These are phyloP conservation scores for Geotrichum ghanense DNA, from an alignment of 805 yeast genomes.

Conservation along the genomic window DNA sequence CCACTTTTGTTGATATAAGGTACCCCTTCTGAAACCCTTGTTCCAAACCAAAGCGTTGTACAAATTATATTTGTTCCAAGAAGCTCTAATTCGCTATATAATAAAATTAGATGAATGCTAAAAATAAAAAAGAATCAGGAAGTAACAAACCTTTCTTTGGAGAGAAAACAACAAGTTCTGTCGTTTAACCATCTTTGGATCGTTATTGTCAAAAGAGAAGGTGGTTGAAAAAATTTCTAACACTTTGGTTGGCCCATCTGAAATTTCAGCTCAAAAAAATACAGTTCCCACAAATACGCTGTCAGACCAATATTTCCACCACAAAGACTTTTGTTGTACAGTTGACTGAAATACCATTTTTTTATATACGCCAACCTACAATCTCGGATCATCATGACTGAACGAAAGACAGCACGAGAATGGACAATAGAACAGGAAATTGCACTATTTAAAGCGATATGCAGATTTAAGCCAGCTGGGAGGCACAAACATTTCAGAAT, in stretches of 20 bases:
- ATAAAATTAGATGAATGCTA: background rate
- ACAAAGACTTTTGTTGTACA: no score
- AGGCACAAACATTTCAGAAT: slow-evolving; percentile 27
- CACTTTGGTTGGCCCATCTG: background rate
- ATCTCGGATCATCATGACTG: no score
- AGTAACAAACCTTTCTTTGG: slow-evolving; percentile 20
- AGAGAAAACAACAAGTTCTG: slow-evolving; percentile 24
- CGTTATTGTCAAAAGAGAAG: background rate
- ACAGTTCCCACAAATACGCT: background rate
- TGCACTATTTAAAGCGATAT: slow-evolving; percentile 45
- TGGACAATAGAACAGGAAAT: slow-evolving; percentile 60
- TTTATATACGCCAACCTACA: no score
- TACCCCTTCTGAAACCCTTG: slow-evolving; percentile 44
- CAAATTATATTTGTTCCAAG: slow-evolving; percentile 84
- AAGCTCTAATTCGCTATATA: slow-evolving; percentile 64
- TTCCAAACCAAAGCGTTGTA: slow-evolving; percentile 74
- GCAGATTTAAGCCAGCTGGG: slow-evolving; percentile 64
- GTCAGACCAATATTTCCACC: no score
- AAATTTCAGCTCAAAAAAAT: background rate
- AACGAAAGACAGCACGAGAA: background rate
- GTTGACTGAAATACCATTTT: no score
- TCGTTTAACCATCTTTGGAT: slow-evolving; percentile 19
- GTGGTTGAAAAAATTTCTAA: background rate
- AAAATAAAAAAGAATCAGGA: no score
- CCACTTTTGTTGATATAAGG: slow-evolving; percentile 91